Conservation (phyloP, 192 early-diverging fungal species). For the Coemansia sp. region DNA sequence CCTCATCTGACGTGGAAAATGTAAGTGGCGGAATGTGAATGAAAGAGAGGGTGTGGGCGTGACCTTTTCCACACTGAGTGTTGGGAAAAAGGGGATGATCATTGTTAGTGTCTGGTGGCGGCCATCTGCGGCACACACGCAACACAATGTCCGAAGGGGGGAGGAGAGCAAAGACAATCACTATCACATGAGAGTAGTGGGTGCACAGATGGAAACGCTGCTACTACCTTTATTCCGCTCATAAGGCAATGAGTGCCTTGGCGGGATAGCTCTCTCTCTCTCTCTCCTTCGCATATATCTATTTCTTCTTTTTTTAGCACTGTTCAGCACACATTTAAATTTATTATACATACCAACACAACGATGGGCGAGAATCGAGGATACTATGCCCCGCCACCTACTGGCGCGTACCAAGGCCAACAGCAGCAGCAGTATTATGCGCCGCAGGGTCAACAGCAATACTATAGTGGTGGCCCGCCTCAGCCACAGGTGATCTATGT, state of each 20-base stretch:
- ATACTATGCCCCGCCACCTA: conserved; percentile 20
- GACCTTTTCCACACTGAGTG: not conserved
- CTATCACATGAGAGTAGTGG: not conserved
- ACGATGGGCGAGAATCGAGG: conserved; percentile 19
- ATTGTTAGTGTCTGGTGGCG: not conserved
- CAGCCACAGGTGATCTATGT: conserved; percentile 11
- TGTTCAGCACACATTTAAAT: not conserved
- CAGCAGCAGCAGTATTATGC: conserved; percentile 6
- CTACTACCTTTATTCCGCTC: not conserved
- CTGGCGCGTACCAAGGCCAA: conserved; percentile 5
- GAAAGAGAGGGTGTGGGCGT: not conserved
- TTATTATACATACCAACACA: not conserved
- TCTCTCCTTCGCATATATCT: not conserved
- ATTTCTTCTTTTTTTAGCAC: not conserved
- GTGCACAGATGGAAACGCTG: not conserved
- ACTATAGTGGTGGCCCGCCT: conserved; percentile 22
- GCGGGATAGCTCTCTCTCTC: not conserved
- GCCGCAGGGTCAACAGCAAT: conserved; percentile 17
- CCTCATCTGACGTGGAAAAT: not conserved
- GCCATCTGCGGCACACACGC: not conserved
- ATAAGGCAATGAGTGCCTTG: not conserved
- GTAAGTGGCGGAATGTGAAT: not conserved
- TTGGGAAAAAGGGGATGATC: not conserved
- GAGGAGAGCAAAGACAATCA: not conserved
- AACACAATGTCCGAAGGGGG: not conserved